Percentiles rank a stretch among this genome's conserved stretches.
Evolutionary conservation across 208 protist species (phyloP).

Genomic region (Wallacemonas sp.): DNA sequence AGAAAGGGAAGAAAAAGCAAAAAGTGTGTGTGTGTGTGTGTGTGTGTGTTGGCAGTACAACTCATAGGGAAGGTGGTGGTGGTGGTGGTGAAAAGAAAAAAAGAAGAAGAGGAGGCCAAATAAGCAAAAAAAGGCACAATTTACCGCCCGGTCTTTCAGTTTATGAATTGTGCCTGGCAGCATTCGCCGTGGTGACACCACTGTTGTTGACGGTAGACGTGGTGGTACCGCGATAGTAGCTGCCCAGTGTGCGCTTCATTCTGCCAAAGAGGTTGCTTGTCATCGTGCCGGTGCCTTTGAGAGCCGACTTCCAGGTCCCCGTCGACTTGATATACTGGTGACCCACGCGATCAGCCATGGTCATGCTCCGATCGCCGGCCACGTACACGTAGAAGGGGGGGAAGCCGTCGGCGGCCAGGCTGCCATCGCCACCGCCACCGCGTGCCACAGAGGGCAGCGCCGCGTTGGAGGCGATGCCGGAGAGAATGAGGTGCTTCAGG

Average conservation of each 20-base stretch:
- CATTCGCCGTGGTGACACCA: no score
- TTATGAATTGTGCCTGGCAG: no score
- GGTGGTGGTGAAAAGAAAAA: neutral
- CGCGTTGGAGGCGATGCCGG: conserved; percentile 9
- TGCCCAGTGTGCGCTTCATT: neutral
- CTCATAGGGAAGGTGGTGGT: neutral
- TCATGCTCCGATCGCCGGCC: conserved; percentile 5
- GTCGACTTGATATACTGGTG: conserved; percentile 8
- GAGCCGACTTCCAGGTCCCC: neutral
- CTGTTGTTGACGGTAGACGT: no score
- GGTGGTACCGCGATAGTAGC: conserved; percentile 1
- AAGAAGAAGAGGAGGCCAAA: neutral
- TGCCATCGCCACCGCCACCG: neutral
- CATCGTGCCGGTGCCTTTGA: conserved; percentile 8
- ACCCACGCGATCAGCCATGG: conserved; percentile 1
- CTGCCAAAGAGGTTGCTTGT: neutral
- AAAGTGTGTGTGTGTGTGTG: neutral
- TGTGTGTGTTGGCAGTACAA: no score
- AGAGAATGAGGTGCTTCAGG: conserved; percentile 34
- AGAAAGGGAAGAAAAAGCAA: neutral
- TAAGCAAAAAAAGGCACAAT: conserved; percentile 4
- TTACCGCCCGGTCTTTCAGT: no score
- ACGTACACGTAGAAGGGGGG: conserved; percentile 22
- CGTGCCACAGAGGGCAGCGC: neutral
- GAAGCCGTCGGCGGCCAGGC: conserved; percentile 15